These are phyloP conservation scores for Botrytis porri DNA, from an alignment of 2,329 filamentous ascomycete genomes.

Conservation along the genomic window DNA sequence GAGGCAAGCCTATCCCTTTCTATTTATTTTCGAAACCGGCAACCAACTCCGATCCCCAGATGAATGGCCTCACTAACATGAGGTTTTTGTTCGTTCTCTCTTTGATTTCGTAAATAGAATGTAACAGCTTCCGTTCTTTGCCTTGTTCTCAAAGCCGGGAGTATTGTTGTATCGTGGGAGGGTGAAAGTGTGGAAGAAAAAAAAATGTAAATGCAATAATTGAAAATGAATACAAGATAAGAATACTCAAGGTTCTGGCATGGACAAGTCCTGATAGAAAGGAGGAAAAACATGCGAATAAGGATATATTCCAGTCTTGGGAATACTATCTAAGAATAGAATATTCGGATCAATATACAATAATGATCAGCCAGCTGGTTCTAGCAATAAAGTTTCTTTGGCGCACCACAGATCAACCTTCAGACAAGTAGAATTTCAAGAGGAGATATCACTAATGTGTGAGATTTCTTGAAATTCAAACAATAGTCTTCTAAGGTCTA, in stretches of 20 bases:
- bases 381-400: neutral
- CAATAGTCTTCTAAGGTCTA: neutral
- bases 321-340: neutral
- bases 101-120: neutral
- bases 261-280: neutral
- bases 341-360: neutral
- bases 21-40: constrained; percentile 4
- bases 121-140: neutral
- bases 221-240: neutral
- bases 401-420: neutral
- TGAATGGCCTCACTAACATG: neutral
- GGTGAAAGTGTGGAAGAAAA: neutral
- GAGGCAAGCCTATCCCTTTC: constrained; percentile 17
- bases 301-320: neutral
- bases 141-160: neutral
- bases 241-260: no score
- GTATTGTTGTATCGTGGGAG: neutral
- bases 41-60: constrained; percentile 12
- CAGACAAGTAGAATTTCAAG: neutral
- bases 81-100: neutral
- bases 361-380: neutral
- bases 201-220: neutral
- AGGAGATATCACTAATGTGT: neutral
- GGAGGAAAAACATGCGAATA: no score
- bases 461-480: neutral